Conservation (phyloP, 1,284 basidiomycete genomes). For the Fistulinella staudtii region DNA sequence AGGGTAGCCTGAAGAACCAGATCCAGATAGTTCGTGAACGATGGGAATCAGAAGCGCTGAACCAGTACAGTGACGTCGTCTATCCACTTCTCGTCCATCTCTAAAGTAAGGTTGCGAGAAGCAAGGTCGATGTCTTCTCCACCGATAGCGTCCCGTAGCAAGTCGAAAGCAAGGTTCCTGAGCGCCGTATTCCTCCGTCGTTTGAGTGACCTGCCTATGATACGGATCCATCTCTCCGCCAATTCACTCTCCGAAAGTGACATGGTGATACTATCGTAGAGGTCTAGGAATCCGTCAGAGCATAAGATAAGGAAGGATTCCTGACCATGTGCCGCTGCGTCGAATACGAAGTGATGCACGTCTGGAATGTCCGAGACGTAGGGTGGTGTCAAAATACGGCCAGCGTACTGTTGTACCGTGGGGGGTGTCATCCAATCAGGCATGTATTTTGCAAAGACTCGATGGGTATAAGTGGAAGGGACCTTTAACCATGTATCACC, state of each 20-base stretch:
- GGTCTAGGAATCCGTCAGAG: constrained; percentile 56
- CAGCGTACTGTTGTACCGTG: constrained; percentile 39
- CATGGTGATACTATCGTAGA: constrained; percentile 40
- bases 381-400: constrained; percentile 53
- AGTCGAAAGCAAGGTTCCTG: constrained; percentile 45
- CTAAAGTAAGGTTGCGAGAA: constrained; percentile 59
- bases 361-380: constrained; percentile 55
- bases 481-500: constrained; percentile 65
- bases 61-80: constrained; percentile 67
- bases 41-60: constrained; percentile 31
- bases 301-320: constrained; percentile 45
- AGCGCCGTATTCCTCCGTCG: constrained; percentile 10
- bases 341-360: constrained; percentile 40
- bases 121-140: constrained; percentile 46
- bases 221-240: constrained; percentile 40
- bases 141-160: constrained; percentile 57
- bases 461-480: constrained; percentile 51
- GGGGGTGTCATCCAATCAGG: constrained; percentile 46
- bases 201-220: constrained; percentile 31
- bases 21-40: constrained; percentile 8
- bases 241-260: constrained; percentile 35
- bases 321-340: constrained; percentile 15
- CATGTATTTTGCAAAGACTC: constrained; percentile 46
- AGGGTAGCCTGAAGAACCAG: neutral
- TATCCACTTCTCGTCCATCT: constrained; percentile 63